Evolutionary conservation across 805 yeast species (phyloP), one percentile per base, ranked within the genome.

Genomic region (Ogataea paradorogensis): DNA sequence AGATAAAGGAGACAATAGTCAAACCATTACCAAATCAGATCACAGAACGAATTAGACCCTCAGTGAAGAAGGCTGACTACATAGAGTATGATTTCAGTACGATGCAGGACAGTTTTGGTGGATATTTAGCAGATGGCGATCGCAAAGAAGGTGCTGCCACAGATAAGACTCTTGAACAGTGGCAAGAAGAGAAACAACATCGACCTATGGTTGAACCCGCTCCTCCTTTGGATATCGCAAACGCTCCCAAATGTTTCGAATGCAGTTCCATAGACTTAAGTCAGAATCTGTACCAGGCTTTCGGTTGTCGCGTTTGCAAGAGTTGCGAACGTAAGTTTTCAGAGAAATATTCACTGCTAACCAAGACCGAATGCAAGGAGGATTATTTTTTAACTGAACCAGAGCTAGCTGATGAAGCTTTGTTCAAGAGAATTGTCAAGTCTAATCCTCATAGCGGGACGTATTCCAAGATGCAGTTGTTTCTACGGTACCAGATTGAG

Each of bases 331-430:
- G 77, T 51, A 71, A 72, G 43, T 63, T 65, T 15, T 96, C 96
- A 0, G 96, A 93, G 27, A 93, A 93, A 55, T 93, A 91, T 59
- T 78, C 98, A 0, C 62, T 93, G 15, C 64, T 93, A 36, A 93
- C 99, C 7, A 93, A 93, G 63, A 93, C 99, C 0, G 99, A 93
- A 63, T 89, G 96, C 61, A 76, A 80, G 28, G 91, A 85, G 51
- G 99, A 93, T 64, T 93, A 93, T 59, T 73, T 93, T 29, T 61
- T 93, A 21, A 93, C 99, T 0, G 99, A 93, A 34, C 93, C 97
- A 0, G 99, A 93, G 58, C 70, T 93, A 30, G 73, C 76, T 37
- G 99, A 93, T 58, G 63, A 62, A 5, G 68, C 61, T 2, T 62
- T 90, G 16, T 68, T 93, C 44, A 83, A 83, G 9, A 76, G 93